Base-by-base conservation (phyloP, 192 early-diverging fungal species). In the Backusella westeae region DNA sequence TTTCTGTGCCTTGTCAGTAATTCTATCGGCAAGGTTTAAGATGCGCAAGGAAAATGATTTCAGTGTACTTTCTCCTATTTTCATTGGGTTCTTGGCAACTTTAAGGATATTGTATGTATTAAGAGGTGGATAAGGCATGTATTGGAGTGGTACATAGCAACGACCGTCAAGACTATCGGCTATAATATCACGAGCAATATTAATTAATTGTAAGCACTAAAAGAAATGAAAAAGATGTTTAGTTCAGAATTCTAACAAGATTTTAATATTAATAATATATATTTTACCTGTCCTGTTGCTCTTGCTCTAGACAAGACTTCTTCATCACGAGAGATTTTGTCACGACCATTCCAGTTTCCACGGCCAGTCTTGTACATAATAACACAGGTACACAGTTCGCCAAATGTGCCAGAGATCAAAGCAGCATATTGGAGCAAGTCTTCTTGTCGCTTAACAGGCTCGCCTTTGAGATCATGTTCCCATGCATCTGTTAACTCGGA, bases 151-250 rank as follows among this genome's bases (percentile, higher is more conserved):
- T 38, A 88, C 73, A 77, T 89, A 89, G 36, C 80, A 77, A 1
- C 87, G 74, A 44, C 79, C 78, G 4, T 59, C 69, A 19, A 75
- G 34, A 7, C 77, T 72, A 41, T 83, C 87, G 12, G 85, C 80
- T 35, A 89, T 63, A 12, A 85, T 77, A 76, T 89, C 88, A 26
- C 88, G 74, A 19, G 84, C 79, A 68, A 86, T 87, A 75, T 89
- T 89, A 26, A 89, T 77, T n/a, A 89, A 36, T 77, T 89, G 88
- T 19, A 83, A 65, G 35, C 78, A 78, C 75, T 80, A 39, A 12
- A 46, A 72, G 41, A 59, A 66, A 71, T 23, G 63, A 39, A 72
- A 66, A 32, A 38, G 59, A 42, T 42, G 36, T 35, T 44, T 44
- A 29, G n/a, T 9, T 46, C 41, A 23, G 12, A 32, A 52, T n/a